A percentile compares a stretch with the other conserved stretches of the same genome.
These are phyloP conservation scores for Saccharomycopsis sp. DNA, from an alignment of 805 yeast genomes.

Conservation along the genomic window DNA sequence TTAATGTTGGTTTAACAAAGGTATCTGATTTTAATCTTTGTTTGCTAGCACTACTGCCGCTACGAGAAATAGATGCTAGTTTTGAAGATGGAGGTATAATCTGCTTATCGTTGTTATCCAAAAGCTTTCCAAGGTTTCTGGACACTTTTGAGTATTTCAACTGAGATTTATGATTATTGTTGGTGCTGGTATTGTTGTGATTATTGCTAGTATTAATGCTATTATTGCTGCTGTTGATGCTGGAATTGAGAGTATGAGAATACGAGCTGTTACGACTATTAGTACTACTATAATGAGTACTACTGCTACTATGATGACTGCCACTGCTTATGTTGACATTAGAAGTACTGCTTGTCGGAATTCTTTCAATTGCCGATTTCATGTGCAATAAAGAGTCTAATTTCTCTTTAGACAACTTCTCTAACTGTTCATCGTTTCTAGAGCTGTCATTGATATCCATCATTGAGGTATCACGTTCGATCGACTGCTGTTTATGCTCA, in stretches of 20 bases:
- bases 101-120: background rate
- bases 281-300: background rate
- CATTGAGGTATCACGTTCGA: background rate
- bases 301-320: background rate
- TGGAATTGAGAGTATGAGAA: too few relatives aligned
- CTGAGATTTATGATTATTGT: background rate
- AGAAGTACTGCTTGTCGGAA: background rate
- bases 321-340: background rate
- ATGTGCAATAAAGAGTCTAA: background rate
- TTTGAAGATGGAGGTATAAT: background rate
- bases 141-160: background rate
- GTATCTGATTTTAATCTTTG: background rate
- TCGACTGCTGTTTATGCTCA: background rate
- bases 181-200: background rate
- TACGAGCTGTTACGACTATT: background rate
- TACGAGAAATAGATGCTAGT: background rate
- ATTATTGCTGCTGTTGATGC: background rate
- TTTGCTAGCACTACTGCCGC: background rate
- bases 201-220: background rate
- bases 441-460: background rate
- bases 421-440: background rate
- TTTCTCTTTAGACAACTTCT: background rate
- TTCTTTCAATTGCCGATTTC: background rate
- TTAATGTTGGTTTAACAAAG: background rate
- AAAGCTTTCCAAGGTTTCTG: background rate